Evolutionary conservation across 352 stramenopile species (phyloP).

Genomic region (Halophytophthora batemanensis): DNA sequence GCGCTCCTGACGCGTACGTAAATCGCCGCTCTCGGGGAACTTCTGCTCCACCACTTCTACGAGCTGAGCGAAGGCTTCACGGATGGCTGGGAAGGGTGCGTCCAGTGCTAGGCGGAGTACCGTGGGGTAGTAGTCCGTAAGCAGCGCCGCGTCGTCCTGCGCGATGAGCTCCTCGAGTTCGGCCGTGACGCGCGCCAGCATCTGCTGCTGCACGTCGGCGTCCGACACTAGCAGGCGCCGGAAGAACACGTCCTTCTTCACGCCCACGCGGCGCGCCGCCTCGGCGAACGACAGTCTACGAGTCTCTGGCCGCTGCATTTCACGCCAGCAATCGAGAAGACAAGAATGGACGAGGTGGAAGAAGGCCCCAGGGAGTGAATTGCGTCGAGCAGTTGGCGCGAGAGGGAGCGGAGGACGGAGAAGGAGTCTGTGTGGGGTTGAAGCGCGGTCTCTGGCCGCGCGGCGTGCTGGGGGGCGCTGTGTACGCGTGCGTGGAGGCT

Average conservation of each 20-base stretch:
- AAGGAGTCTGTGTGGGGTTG: too few relatives aligned
- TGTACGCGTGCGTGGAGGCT: too few relatives aligned
- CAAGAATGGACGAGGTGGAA: background rate
- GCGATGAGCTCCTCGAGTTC: constrained; percentile 61
- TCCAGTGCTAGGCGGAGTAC: constrained; percentile 61
- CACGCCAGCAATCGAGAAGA: background rate
- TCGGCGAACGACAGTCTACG: constrained; percentile 37
- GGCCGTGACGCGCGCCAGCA: constrained; percentile 45
- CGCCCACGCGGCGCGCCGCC: constrained; percentile 47
- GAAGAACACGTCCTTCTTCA: constrained; percentile 83
- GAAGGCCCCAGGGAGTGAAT: too few relatives aligned
- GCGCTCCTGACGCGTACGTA: constrained; percentile 26
- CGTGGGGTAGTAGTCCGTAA: constrained; percentile 72
- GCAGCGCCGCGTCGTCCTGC: constrained; percentile 29
- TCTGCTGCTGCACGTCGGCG: constrained; percentile 52
- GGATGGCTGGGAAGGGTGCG: constrained; percentile 64
- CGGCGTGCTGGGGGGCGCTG: too few relatives aligned
- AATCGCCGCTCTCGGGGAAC: constrained; percentile 29
- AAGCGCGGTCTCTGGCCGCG: too few relatives aligned
- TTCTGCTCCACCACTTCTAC: constrained; percentile 40
- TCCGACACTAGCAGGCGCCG: constrained; percentile 70
- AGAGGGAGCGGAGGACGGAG: too few relatives aligned
- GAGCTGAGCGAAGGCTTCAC: constrained; percentile 48
- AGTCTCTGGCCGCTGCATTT: background rate
- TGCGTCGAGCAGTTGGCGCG: too few relatives aligned